Percentiles rank a stretch among this genome's conserved stretches.
phyloP scores from a whole-genome alignment of 2,329 filamentous ascomycete genomes.

The Amauroascus verrucosus region DNA sequence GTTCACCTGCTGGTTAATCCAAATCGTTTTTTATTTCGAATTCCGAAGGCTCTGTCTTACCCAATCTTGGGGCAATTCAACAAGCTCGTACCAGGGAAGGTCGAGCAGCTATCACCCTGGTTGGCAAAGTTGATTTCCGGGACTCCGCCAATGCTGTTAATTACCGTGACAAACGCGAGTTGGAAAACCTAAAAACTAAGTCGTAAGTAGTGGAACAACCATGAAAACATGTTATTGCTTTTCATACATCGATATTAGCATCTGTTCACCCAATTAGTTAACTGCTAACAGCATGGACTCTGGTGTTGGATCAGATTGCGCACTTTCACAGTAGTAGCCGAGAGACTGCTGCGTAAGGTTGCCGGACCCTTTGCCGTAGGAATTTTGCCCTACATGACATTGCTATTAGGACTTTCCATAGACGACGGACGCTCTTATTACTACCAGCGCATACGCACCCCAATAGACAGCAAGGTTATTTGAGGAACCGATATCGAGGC shows the following conservation, averaged over 20 bases:
- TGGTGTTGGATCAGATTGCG: background rate
- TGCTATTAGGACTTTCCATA: background rate
- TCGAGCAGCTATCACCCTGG: conserved; percentile 50
- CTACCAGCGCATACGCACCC: conserved; percentile 34
- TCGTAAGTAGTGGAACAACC: background rate
- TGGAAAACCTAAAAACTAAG: conserved; percentile 45
- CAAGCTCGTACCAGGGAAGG: conserved; percentile 48
- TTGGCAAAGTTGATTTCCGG: conserved; percentile 52
- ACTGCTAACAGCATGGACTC: background rate
- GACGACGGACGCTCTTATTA: background rate
- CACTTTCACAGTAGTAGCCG: conserved; percentile 14
- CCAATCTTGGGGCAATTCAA: conserved; percentile 55
- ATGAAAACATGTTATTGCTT: background rate
- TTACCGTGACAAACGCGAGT: conserved; percentile 51
- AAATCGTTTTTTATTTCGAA: background rate
- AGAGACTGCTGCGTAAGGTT: conserved; percentile 13
- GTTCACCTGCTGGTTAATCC: background rate
- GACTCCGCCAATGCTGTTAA: conserved; percentile 39
- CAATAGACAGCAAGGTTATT: conserved; percentile 57
- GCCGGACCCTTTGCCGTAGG: conserved; percentile 29
- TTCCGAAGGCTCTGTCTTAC: conserved; percentile 36
- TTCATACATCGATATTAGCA: conserved; percentile 25
- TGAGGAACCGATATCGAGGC: conserved; percentile 36
- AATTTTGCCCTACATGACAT: conserved; percentile 45
- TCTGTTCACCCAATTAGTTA: background rate